Conservation (phyloP, 768 basidiomycete genomes). For the Terana coerulea region DNA sequence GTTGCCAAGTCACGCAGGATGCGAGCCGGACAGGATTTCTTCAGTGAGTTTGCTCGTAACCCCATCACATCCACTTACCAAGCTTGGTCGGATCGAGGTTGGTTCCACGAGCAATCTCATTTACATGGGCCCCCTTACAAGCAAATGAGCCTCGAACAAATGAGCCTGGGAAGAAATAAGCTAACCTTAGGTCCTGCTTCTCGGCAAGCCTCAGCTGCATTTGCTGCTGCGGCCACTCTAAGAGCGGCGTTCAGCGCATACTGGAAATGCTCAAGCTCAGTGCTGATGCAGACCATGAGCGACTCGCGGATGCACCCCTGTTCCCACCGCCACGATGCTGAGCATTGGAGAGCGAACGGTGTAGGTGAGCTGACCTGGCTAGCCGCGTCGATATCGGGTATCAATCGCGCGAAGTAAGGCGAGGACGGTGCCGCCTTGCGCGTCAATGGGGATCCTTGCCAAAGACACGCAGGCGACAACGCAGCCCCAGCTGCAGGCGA, state of each 20-base stretch:
- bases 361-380: slow-evolving; percentile 28
- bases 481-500: not conserved
- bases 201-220: slow-evolving; percentile 5
- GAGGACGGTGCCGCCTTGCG: slow-evolving; percentile 55
- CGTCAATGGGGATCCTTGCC: slow-evolving; percentile 48
- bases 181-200: slow-evolving; percentile 10
- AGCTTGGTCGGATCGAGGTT: slow-evolving; percentile 24
- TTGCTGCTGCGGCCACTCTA: not conserved
- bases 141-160: not conserved
- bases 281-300: not conserved
- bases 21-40: slow-evolving; percentile 17
- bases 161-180: too few relatives aligned
- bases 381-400: not conserved
- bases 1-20: slow-evolving; percentile 28
- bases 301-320: not conserved
- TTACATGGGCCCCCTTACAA: slow-evolving; percentile 26
- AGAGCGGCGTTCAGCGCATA: not conserved
- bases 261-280: not conserved
- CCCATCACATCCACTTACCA: slow-evolving; percentile 19
- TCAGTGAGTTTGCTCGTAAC: not conserved
- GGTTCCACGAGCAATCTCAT: slow-evolving; percentile 25
- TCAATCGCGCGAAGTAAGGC: slow-evolving; percentile 39
- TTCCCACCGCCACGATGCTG: slow-evolving; percentile 1
- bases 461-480: slow-evolving; percentile 44
- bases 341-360: slow-evolving; percentile 25